Conservation (phyloP, 768 basidiomycete genomes). For the Suillus cothurnatus region DNA sequence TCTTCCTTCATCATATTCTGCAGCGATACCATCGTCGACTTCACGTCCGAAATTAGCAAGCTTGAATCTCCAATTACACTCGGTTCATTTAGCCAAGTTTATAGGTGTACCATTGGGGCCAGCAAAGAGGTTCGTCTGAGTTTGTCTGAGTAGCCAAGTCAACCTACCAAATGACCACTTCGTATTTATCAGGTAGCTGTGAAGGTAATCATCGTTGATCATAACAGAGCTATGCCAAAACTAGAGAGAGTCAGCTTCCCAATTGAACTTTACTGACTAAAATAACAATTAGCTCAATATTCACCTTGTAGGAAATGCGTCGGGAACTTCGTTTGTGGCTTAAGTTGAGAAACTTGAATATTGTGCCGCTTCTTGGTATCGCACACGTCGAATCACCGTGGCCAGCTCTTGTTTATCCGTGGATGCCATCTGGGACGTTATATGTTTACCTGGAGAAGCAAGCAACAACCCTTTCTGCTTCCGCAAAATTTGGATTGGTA, state of each 20-base stretch:
- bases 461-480: background rate
- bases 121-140: background rate
- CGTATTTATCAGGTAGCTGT: background rate
- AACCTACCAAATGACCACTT: background rate
- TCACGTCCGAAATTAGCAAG: background rate
- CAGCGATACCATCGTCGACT: background rate
- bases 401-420: slow-evolving; percentile 2
- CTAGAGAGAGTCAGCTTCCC: background rate
- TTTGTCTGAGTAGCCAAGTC: background rate
- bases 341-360: slow-evolving; percentile 18
- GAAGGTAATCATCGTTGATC: background rate
- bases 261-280: background rate
- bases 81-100: background rate
- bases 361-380: slow-evolving; percentile 21
- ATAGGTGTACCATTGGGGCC: background rate
- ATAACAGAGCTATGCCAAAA: background rate
- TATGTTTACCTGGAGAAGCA: background rate
- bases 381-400: slow-evolving; percentile 2
- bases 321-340: slow-evolving; percentile 25
- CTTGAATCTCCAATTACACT: background rate
- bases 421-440: slow-evolving; percentile 7
- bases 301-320: slow-evolving; percentile 14
- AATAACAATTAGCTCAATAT: background rate
- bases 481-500: background rate
- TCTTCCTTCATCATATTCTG: background rate